Percentiles rank a stretch among this genome's conserved stretches.
Evolutionary conservation across 495 filamentous ascomycete species (phyloP).

Genomic region (Penicillium pulvis): DNA sequence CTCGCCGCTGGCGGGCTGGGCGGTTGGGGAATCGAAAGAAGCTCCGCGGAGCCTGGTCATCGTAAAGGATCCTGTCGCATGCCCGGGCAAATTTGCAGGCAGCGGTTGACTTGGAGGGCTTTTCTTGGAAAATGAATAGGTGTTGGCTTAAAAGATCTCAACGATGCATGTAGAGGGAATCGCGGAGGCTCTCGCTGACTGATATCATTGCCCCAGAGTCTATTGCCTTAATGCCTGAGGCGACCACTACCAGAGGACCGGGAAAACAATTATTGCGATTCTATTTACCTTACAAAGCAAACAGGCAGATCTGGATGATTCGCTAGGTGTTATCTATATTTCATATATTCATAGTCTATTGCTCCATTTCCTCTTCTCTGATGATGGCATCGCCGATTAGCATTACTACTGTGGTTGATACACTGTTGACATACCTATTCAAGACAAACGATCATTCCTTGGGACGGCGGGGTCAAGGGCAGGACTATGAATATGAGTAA

Average conservation of each 20-base stretch:
- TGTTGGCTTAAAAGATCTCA: not conserved
- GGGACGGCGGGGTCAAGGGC: too few species aligned
- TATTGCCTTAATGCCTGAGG: constrained; percentile 5
- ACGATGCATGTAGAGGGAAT: not conserved
- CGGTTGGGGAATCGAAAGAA: constrained; percentile 41
- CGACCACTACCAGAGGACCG: not conserved
- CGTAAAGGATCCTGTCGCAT: constrained; percentile 33
- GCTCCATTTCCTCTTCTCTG: too few species aligned
- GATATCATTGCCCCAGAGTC: constrained; percentile 9
- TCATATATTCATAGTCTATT: too few species aligned
- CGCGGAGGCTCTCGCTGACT: constrained; percentile 8
- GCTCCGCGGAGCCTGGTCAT: constrained; percentile 54
- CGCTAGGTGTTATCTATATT: too few species aligned
- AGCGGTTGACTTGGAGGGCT: not conserved
- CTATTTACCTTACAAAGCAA: too few species aligned
- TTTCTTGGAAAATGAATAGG: not conserved
- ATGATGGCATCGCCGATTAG: too few species aligned
- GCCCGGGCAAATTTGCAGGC: constrained; percentile 8
- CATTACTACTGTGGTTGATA: too few species aligned
- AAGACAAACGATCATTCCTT: too few species aligned
- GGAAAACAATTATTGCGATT: constrained; percentile 1
- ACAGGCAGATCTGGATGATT: too few species aligned
- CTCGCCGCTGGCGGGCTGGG: constrained; percentile 29
- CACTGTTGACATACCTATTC: too few species aligned
- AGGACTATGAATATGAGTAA: too few species aligned